Percentiles rank a stretch among this genome's conserved stretches.
Conservation (phyloP, 345 rosid genomes). For the Trapa bicornis region DNA sequence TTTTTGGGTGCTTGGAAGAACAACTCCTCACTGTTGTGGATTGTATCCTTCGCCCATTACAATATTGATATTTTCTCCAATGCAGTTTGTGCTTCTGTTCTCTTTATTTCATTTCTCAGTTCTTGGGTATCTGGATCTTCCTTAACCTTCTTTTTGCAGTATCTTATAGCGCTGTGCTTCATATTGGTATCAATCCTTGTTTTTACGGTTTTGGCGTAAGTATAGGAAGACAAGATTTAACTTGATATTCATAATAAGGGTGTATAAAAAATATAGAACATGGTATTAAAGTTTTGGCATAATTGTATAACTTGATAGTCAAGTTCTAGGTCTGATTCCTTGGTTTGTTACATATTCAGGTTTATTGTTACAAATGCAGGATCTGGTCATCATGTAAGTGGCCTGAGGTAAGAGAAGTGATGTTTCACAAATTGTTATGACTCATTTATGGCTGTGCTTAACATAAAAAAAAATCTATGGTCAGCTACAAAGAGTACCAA, state of each 20-base stretch:
- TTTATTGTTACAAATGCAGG: constrained; percentile 81
- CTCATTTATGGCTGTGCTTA: constrained; percentile 1
- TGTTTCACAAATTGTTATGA: neutral
- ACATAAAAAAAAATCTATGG: constrained; percentile 5
- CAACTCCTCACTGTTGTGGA: constrained; percentile 66
- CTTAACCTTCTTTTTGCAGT: constrained; percentile 59
- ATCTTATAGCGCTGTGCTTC: constrained; percentile 52
- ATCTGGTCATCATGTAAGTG: constrained; percentile 62
- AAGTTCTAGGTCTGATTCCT: neutral
- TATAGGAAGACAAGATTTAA: constrained; percentile 5
- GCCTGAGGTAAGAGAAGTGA: constrained; percentile 45
- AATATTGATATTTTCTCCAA: neutral
- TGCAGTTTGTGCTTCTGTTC: neutral
- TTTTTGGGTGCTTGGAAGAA: constrained; percentile 83
- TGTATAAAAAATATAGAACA: neutral
- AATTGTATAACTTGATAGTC: neutral
- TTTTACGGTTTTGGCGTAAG: constrained; percentile 95
- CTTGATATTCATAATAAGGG: neutral
- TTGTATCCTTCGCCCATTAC: constrained; percentile 57
- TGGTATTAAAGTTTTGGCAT: neutral
- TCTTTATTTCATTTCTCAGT: constrained; percentile 1
- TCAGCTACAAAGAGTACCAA: constrained; percentile 90
- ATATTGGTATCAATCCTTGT: constrained; percentile 67
- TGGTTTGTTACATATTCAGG: constrained; percentile 24
- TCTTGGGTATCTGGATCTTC: constrained; percentile 7